Conservation (phyloP, 441 rosid species). For the Mallotus repandus region DNA sequence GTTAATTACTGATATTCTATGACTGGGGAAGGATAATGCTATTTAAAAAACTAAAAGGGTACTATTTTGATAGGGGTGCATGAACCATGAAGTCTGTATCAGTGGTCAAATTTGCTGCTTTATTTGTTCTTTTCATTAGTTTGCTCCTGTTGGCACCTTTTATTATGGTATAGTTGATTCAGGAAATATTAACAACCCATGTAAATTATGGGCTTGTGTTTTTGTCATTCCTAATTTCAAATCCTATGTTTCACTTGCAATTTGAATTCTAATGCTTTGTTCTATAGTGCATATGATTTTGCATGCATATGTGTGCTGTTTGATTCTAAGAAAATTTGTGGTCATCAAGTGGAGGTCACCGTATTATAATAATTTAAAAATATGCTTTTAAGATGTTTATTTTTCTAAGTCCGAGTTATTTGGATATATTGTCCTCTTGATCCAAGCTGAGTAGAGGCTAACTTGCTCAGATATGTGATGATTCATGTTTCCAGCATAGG, state of each 20-base stretch:
- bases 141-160: not conserved
- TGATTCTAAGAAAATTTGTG: not conserved
- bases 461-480: not conserved
- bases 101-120: not conserved
- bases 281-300: not conserved
- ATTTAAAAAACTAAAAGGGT: too few species aligned
- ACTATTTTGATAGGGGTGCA: not conserved
- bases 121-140: slow-evolving; percentile 17
- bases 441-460: not conserved
- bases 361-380: not conserved
- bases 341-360: too few species aligned
- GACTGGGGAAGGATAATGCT: not conserved
- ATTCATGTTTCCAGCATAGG: too few species aligned
- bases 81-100: not conserved
- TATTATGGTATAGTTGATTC: not conserved
- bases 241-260: not conserved
- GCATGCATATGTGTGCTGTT: not conserved
- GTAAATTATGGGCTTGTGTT: not conserved
- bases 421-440: not conserved
- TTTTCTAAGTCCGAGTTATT: not conserved
- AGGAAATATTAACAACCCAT: not conserved
- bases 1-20: not conserved
- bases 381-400: not conserved
- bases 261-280: not conserved
- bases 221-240: not conserved